These are phyloP conservation scores for Iodosphaeria phyllophila DNA, from an alignment of 2,329 filamentous ascomycete species.

Conservation along the genomic window DNA sequence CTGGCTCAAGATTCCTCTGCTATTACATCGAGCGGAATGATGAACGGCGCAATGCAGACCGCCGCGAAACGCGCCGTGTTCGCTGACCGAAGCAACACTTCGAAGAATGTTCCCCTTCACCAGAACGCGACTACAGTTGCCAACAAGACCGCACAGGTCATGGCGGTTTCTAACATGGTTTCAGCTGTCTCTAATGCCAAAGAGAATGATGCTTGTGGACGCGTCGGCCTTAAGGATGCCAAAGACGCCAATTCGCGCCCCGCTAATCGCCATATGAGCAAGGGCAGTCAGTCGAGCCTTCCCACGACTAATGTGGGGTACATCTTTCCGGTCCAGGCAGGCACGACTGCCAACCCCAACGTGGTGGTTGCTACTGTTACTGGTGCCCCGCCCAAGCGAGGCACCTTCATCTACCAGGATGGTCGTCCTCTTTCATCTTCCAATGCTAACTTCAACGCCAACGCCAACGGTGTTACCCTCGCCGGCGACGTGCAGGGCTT, in stretches of 20 bases:
- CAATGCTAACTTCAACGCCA: neutral
- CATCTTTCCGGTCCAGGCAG: conserved; percentile 2
- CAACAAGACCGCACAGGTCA: conserved; percentile 10
- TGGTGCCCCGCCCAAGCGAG: conserved; percentile 3
- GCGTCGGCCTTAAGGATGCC: conserved; percentile 8
- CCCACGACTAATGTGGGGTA: conserved; percentile 3
- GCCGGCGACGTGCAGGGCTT: neutral
- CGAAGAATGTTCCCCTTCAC: conserved; percentile 7
- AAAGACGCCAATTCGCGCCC: conserved; percentile 17
- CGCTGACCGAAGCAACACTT: conserved; percentile 62
- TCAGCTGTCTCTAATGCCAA: conserved; percentile 17
- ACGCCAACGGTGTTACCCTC: neutral
- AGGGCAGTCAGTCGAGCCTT: conserved; percentile 5
- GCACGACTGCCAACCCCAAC: too few relatives aligned
- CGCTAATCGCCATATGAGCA: conserved; percentile 13
- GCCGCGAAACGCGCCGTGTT: conserved; percentile 62
- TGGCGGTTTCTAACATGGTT: conserved; percentile 7
- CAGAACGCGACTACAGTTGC: conserved; percentile 12
- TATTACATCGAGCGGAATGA: too few relatives aligned
- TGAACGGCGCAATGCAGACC: conserved; percentile 38
- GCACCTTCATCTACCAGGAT: conserved; percentile 10
- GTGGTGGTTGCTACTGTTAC: too few relatives aligned
- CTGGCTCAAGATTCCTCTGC: conserved; percentile 19
- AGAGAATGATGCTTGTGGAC: conserved; percentile 20
- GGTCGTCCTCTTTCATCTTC: conserved; percentile 1